Base-by-base conservation (phyloP, 345 rosid species). In the Eucalyptus cladocalyx region DNA sequence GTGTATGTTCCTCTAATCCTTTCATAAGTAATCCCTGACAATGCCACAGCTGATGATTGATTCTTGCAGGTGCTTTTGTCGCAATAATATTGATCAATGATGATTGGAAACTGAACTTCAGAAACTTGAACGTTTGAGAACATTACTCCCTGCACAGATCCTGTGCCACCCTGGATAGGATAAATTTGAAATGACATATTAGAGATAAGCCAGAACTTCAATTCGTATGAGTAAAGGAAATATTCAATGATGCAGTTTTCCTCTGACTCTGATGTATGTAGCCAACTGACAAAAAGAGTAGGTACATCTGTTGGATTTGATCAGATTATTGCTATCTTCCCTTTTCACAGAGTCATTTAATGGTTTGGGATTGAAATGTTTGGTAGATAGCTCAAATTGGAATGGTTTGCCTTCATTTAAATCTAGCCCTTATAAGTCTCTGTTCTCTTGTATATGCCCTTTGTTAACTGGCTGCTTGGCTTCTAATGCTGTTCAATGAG, bases 121-220 rank as follows among this genome's bases (percentile, higher is more conserved):
- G 97, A 92, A 69, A 98, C 96, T 92, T 95, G 99, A 86, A 98
- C 93, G 94, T 98, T 97, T 86, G 99, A 98, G 95, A 98, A 98
- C 87, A 96, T 89, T 49, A 98, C 93, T 87, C 97, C 98, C 86
- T 94, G 96, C 30, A 98, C 99, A 47, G 97, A 98, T 87, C 99
- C 98, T 58, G 94, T 91, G 81, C 99, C 99, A 88, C 99, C 99
- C 98, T 97, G 99, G 94, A 93, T 50, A 76, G 83, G 24, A 76
- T 76, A 76, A 19, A 76, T 37, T 88, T 86, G 24, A 87, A 32
- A 89, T 87, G 69, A 88, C 67, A 65, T 89, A 9, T 87, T 32
- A 47, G 58, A 81, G 88, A 32, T 88, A 91, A 89, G 45, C 45
- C 53, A 88, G 50, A 67, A 86, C 11, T 26, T 49, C 54, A 49